Conservation (phyloP, 345 rosid genomes). For the Aegle marmelos region DNA sequence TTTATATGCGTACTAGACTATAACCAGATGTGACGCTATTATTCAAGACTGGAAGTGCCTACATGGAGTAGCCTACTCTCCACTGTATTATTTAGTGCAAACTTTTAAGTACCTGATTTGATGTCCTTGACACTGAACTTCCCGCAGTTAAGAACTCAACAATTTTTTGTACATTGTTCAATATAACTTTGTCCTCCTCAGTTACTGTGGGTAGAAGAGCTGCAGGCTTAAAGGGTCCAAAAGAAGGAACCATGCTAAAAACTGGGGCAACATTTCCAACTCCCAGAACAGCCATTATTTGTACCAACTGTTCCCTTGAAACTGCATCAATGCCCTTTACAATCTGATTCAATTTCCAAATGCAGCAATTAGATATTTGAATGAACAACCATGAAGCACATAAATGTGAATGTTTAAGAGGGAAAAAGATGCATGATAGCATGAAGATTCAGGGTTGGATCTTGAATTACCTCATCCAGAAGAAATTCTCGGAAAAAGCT, state of each 20-base stretch:
- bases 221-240: conserved; percentile 71
- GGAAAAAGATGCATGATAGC: too few relatives aligned
- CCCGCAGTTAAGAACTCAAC: conserved; percentile 74
- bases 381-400: conserved; percentile 1
- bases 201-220: conserved; percentile 78
- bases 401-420: neutral
- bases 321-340: conserved; percentile 95
- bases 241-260: conserved; percentile 78
- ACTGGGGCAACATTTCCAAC: conserved; percentile 57
- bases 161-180: conserved; percentile 77
- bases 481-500: conserved; percentile 93
- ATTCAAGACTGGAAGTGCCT: neutral
- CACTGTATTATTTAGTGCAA: neutral
- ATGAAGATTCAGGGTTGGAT: neutral
- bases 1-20: neutral
- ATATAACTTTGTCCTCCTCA: conserved; percentile 71
- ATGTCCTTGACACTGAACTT: conserved; percentile 49
- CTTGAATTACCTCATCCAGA: conserved; percentile 76
- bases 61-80: neutral
- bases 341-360: conserved; percentile 46
- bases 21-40: neutral
- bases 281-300: conserved; percentile 63
- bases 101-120: conserved; percentile 53
- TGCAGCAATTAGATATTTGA: conserved; percentile 1
- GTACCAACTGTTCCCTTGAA: conserved; percentile 86